Conservation (phyloP, 2,329 filamentous ascomycete species). For the Teratosphaeria epicoccoides region DNA sequence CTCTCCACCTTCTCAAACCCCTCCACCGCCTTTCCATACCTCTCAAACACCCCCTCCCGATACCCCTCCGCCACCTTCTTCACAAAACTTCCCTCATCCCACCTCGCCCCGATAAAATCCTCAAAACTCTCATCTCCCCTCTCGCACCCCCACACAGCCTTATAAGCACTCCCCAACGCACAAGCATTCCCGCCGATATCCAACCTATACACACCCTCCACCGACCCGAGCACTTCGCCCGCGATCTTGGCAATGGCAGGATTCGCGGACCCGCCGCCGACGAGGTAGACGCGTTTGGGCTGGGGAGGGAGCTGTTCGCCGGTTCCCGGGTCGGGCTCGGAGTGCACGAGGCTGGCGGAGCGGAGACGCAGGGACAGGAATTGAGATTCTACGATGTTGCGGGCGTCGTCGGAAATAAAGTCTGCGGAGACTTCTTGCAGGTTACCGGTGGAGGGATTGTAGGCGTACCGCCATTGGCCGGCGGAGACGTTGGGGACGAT, state of each 20-base stretch:
- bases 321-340: conserved; percentile 31
- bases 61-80: conserved; percentile 77
- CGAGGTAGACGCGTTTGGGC: conserved; percentile 82
- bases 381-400: conserved; percentile 88
- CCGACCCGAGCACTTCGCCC: conserved; percentile 78
- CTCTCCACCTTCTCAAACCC: conserved; percentile 70
- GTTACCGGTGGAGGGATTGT: conserved; percentile 35
- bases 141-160: conserved; percentile 87
- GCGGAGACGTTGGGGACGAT: conserved; percentile 84
- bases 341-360: conserved; percentile 60
- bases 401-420: conserved; percentile 56
- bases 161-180: conserved; percentile 86
- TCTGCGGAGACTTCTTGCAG: conserved; percentile 31
- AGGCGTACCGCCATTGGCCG: conserved; percentile 77
- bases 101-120: conserved; percentile 69
- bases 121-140: conserved; percentile 61
- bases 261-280: conserved; percentile 85
- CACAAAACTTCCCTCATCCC: conserved; percentile 76
- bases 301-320: conserved; percentile 58
- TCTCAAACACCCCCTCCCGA: conserved; percentile 59
- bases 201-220: conserved; percentile 82
- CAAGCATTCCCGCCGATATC: conserved; percentile 94
- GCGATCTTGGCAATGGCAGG: conserved; percentile 75
- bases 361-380: conserved; percentile 82
- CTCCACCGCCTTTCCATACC: conserved; percentile 64